Percentiles rank a stretch among this genome's conserved stretches.
phyloP scores from a whole-genome alignment of 2,329 filamentous ascomycete species.

The Exophiala aquamarina region DNA sequence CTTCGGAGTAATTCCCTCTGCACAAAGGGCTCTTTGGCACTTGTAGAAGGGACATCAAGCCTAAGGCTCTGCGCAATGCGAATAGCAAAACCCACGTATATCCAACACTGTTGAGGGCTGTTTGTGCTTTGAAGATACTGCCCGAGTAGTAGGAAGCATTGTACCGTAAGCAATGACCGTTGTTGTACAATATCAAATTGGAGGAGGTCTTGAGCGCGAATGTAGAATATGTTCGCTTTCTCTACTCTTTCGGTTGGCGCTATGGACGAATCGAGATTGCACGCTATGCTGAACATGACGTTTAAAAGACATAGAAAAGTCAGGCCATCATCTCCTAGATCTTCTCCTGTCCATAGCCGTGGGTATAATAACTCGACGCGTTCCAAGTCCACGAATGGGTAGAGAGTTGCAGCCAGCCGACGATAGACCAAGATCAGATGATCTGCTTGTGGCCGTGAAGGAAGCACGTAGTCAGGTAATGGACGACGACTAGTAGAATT shows the following conservation, averaged over 20 bases:
- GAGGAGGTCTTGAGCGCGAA: slow-evolving; percentile 43
- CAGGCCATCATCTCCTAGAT: slow-evolving; percentile 40
- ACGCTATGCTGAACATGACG: slow-evolving; percentile 48
- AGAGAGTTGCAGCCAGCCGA: slow-evolving; percentile 47
- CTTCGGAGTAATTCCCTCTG: slow-evolving; percentile 28
- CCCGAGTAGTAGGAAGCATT: slow-evolving; percentile 49
- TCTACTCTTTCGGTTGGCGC: slow-evolving; percentile 40
- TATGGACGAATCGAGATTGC: slow-evolving; percentile 45
- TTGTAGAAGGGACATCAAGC: slow-evolving; percentile 44
- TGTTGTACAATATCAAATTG: slow-evolving; percentile 41
- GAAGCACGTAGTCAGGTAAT: slow-evolving; percentile 40
- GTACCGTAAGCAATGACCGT: slow-evolving; percentile 46
- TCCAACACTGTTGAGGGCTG: slow-evolving; percentile 51
- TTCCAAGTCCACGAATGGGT: slow-evolving; percentile 45
- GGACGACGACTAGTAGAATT: not conserved
- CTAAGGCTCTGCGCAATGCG: slow-evolving; percentile 50
- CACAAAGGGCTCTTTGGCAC: slow-evolving; percentile 26
- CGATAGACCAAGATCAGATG: slow-evolving; percentile 48
- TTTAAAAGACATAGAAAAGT: slow-evolving; percentile 48
- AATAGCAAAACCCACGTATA: slow-evolving; percentile 48
- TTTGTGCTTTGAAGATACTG: slow-evolving; percentile 53
- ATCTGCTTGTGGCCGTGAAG: slow-evolving; percentile 46
- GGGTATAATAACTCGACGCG: slow-evolving; percentile 41
- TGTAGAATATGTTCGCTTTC: slow-evolving; percentile 44
- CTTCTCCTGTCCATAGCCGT: slow-evolving; percentile 41